phyloP scores from a whole-genome alignment of 2,329 filamentous ascomycete species.

The Trichoderma polysporum region DNA sequence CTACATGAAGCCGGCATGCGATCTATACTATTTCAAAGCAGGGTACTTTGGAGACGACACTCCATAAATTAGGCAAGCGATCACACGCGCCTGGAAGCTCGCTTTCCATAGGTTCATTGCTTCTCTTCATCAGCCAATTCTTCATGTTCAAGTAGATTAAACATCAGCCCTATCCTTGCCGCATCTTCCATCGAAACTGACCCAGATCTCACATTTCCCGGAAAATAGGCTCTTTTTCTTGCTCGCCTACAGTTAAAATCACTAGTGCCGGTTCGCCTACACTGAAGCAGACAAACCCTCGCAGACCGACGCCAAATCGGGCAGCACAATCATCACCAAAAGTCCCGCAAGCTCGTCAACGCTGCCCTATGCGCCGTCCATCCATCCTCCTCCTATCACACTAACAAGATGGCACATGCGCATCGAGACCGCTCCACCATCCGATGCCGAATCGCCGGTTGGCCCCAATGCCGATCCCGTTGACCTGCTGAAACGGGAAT shows the following conservation, averaged over 20 bases:
- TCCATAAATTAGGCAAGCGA: background rate
- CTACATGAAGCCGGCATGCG: background rate
- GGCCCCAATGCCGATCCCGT: constrained; percentile 21
- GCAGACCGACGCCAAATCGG: constrained; percentile 19
- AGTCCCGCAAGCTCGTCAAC: background rate
- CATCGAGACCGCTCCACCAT: background rate
- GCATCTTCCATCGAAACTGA: background rate
- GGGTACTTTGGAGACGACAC: background rate
- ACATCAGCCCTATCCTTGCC: background rate
- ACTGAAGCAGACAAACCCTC: background rate
- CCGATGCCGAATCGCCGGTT: constrained; percentile 24
- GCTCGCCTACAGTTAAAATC: background rate
- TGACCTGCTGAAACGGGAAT: constrained; percentile 26
- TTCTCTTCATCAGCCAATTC: background rate
- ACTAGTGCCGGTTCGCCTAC: background rate
- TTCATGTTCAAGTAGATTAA: background rate
- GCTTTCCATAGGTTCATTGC: background rate
- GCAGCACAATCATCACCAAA: background rate
- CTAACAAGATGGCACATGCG: constrained; percentile 19
- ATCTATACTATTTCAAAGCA: background rate
- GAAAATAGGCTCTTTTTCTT: background rate
- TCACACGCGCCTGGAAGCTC: background rate
- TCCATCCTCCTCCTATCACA: constrained; percentile 11
- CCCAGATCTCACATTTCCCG: background rate
- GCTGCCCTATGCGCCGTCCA: background rate